Percentiles rank a stretch among this genome's conserved stretches.
phyloP scores from a whole-genome alignment of 768 basidiomycete species.

The Trametes sanguinea region DNA sequence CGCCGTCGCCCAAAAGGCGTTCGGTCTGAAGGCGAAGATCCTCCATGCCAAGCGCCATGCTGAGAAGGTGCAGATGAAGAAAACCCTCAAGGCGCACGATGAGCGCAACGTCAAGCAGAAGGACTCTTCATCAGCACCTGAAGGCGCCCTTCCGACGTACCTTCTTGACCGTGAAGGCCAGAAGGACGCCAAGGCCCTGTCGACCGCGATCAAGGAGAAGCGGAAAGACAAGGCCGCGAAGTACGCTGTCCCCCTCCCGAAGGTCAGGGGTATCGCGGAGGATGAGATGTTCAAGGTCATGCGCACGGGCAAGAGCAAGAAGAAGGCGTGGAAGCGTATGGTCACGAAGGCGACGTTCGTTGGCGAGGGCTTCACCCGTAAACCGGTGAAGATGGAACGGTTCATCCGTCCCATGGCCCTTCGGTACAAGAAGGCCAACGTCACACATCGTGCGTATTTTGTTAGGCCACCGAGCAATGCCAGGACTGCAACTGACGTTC shows the following conservation, averaged over 20 bases:
- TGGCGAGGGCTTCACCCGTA: constrained; percentile 95
- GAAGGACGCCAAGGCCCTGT: constrained; percentile 95
- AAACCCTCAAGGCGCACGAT: constrained; percentile 99
- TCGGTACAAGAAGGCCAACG: constrained; percentile 97
- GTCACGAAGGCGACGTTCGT: constrained; percentile 99
- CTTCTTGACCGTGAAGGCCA: constrained; percentile 97
- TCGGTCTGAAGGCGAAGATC: constrained; percentile 97
- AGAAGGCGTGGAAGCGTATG: constrained; percentile 99
- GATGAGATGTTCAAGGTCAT: constrained; percentile 99
- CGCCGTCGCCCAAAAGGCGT: constrained; percentile 86
- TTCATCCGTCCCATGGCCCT: constrained; percentile 98
- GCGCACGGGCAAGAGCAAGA: constrained; percentile 95
- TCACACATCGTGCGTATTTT: constrained; percentile 86
- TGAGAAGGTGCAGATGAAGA: constrained; percentile 98
- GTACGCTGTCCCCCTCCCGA: constrained; percentile 94
- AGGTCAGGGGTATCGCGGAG: constrained; percentile 96
- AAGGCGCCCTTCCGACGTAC: constrained; percentile 93
- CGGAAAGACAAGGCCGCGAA: constrained; percentile 99
- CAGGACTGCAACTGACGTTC: background rate
- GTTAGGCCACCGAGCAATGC: background rate
- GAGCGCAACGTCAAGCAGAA: constrained; percentile 97
- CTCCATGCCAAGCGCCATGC: constrained; percentile 95
- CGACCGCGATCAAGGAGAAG: constrained; percentile 95
- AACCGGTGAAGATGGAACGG: constrained; percentile 98
- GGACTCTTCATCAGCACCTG: constrained; percentile 78